These are phyloP conservation scores for Wickerhamiella allomyrinae DNA, from an alignment of 805 yeast genomes.

Conservation along the genomic window DNA sequence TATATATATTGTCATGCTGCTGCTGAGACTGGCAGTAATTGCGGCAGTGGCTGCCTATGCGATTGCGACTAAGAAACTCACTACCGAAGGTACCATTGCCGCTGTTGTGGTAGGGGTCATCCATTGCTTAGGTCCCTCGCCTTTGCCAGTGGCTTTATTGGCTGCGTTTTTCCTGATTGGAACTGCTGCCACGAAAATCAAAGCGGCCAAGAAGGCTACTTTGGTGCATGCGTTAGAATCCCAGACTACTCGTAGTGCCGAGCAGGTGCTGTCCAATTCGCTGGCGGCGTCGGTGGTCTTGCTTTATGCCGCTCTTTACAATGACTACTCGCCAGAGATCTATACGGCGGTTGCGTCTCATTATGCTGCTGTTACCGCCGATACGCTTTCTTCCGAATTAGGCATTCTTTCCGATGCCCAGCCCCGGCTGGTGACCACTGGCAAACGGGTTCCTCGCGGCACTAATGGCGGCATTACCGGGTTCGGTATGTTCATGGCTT, in stretches of 20 bases:
- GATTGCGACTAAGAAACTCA: neutral
- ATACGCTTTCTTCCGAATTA: slow-evolving; percentile 26
- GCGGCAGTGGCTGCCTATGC: neutral
- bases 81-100: slow-evolving; percentile 14
- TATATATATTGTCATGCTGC: neutral
- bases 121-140: slow-evolving; percentile 22
- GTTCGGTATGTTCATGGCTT: slow-evolving; percentile 20
- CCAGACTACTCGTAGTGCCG: slow-evolving; percentile 19
- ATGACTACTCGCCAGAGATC: neutral
- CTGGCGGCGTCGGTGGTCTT: slow-evolving; percentile 20
- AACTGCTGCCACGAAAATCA: slow-evolving; percentile 22
- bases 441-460: slow-evolving; percentile 24
- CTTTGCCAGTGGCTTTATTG: slow-evolving; percentile 17
- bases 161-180: slow-evolving; percentile 21
- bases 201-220: slow-evolving; percentile 20
- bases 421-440: slow-evolving; percentile 22
- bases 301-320: neutral
- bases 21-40: neutral
- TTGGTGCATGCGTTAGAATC: slow-evolving; percentile 14
- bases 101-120: slow-evolving; percentile 23
- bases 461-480: slow-evolving; percentile 26
- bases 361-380: slow-evolving; percentile 24
- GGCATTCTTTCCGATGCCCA: slow-evolving; percentile 21
- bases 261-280: slow-evolving; percentile 24
- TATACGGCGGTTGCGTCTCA: slow-evolving; percentile 10